phyloP scores from a whole-genome alignment of 2,329 filamentous ascomycete genomes.

The Alternaria arborescens region DNA sequence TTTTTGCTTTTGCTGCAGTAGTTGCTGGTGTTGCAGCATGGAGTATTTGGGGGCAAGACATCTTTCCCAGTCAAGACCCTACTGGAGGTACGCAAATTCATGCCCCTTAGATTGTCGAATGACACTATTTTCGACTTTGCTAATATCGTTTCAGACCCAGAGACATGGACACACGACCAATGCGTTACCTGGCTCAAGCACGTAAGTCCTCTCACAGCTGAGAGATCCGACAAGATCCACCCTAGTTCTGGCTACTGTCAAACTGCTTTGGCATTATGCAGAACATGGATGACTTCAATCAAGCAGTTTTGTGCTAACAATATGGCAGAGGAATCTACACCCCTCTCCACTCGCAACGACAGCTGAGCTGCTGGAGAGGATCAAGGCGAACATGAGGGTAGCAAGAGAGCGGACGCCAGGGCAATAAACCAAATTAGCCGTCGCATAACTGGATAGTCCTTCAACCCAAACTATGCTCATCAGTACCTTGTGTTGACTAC shows the following conservation, averaged over 20 bases:
- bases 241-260: background rate
- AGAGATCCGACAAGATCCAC: background rate
- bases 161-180: slow-evolving; percentile 80
- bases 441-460: background rate
- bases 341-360: slow-evolving; percentile 67
- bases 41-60: slow-evolving; percentile 84
- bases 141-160: slow-evolving; percentile 60
- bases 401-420: slow-evolving; percentile 23
- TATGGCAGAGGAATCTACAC: slow-evolving; percentile 67
- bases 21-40: slow-evolving; percentile 83
- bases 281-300: background rate
- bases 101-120: slow-evolving; percentile 1
- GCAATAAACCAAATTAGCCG: background rate
- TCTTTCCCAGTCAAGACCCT: slow-evolving; percentile 85
- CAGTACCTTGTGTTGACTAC: background rate
- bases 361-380: slow-evolving; percentile 71
- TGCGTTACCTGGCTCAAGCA: slow-evolving; percentile 80
- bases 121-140: background rate
- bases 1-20: slow-evolving; percentile 73
- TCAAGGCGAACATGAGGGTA: slow-evolving; percentile 72
- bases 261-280: background rate
- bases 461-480: background rate
- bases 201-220: slow-evolving; percentile 64
- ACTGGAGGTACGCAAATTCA: slow-evolving; percentile 68
- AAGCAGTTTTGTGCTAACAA: background rate